Conservation (phyloP, 1,139 yeast species). For the Magnusiomyces fungicola region DNA sequence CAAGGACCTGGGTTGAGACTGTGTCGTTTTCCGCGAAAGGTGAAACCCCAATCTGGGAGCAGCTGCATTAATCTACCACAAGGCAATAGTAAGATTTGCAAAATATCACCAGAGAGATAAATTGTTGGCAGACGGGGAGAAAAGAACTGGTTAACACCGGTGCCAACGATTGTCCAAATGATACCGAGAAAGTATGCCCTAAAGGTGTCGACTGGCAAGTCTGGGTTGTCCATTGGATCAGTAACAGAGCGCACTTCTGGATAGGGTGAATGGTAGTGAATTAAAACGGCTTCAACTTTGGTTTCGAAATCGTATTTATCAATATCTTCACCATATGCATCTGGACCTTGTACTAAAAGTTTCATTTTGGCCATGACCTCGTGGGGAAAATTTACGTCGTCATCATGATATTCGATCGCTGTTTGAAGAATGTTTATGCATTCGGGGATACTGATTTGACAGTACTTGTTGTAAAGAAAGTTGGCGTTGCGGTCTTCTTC, state of each 20-base stretch:
- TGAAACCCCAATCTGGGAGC: constrained; percentile 45
- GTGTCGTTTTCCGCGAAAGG: constrained; percentile 33
- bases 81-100: constrained; percentile 50
- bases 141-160: constrained; percentile 52
- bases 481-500: constrained; percentile 16
- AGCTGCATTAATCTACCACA: constrained; percentile 37
- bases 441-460: constrained; percentile 34
- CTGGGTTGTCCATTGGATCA: constrained; percentile 41
- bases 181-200: constrained; percentile 49
- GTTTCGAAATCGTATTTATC: constrained; percentile 27
- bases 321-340: constrained; percentile 15
- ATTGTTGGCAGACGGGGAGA: constrained; percentile 48
- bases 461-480: constrained; percentile 39
- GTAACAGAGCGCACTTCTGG: constrained; percentile 45
- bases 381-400: constrained; percentile 46
- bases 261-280: constrained; percentile 41
- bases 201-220: constrained; percentile 40
- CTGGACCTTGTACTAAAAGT: constrained; percentile 23
- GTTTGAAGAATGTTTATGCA: constrained; percentile 39
- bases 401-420: constrained; percentile 37
- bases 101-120: constrained; percentile 39
- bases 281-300: constrained; percentile 39
- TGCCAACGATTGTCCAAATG: constrained; percentile 49
- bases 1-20: constrained; percentile 55
- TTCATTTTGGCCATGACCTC: constrained; percentile 32